Evolutionary conservation across 1,284 basidiomycete species (phyloP), one percentile per base, ranked within the genome.

Genomic region (Mycosarcoma maydis): DNA sequence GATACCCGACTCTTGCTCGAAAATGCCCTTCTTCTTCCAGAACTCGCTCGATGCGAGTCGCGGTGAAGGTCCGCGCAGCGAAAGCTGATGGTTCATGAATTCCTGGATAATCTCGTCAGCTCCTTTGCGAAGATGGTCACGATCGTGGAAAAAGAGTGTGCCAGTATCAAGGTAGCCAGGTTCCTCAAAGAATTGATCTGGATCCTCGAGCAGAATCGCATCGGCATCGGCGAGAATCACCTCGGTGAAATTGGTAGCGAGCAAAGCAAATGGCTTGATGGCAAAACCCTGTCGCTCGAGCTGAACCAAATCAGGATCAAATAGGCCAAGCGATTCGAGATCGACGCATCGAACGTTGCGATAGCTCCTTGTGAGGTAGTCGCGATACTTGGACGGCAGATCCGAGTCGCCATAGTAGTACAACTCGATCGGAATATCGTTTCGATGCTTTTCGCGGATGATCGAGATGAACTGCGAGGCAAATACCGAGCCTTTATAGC

Each of bases 341-440:
- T 69, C 70, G 43, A 70, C 41, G 38, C 57, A 67, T 17, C 59
- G 60, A 8, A 72, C 70, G 32, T 70, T 60, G 50, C 49, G 52
- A 38, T 57, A 65, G 14, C 50, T 48, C 27, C 29, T 47, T 23
- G 64, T 68, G 30, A 72, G 57, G 19, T 65, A 64, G 32, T 69
- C 52, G 32, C 70, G 70, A 42, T 62, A 67, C 39, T 59, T 56
- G 36, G 50, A 33, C 1, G 70, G 70, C n/a, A 72, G 52, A 48
- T 72, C 70, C 36, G 60, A 57, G 19, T 72, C 66, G 45, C 65
- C 70, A n/a, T 69, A 69, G 66, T 72, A 72, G 52, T 69, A 69
- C 16, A 72, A 41, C 40, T 72, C 70, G 54, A 72, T 52, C 19
- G 70, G 70, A 17, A 72, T 67, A 27, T 69, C 49, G 41, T 60